Base-by-base conservation (phyloP, 2,329 filamentous ascomycete species). In the Botrytis paeoniae region DNA sequence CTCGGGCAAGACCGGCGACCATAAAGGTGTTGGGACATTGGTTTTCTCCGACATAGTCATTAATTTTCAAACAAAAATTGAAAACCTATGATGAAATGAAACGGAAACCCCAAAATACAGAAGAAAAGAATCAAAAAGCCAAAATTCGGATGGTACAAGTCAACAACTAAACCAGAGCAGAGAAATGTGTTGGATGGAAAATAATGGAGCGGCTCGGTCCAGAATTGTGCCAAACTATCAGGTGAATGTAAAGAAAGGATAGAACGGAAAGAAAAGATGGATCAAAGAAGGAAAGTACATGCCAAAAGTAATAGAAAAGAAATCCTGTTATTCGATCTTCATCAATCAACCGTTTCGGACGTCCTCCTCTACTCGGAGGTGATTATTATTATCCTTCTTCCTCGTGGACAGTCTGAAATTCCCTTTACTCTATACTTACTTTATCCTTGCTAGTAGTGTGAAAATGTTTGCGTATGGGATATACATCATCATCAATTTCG, bases 391-490 rank as follows among this genome's bases (percentile, higher is more conserved):
- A n/a, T 9, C 9, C 43, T 37, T 66, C 48, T 45, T 51, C 32
- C 43, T 37, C 20, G 32, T 51, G 43, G 43, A 37, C 7, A 35
- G 10, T 65, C 14, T n/a, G 29, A 25, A 37, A 35, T 61, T 16
- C 32, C 57, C 32, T 61, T 37, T 29, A 25, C 63, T 20, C 37
- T 54, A 20, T 54, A 35, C 64, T 39, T 39, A 35, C 63, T 29
- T 29, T 54, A 39, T 54, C 45, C 64, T 66, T 66, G 45, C 48
- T 54, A 18, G 63, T 20, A 9, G 20, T n/a, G 43, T 9, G 22
- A 20, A 51, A 65, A 37, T n/a, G 63, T 65, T 25, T 65, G 63
- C 63, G 63, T 65, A 65, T 51, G 63, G 32, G 63, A 66, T 51
- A 18, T 66, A 39, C 64, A 66, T 54, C 63, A 66, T 66, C 63